Conservation (phyloP, 129 eudicot species). For the Gnaphalium uliginosum region DNA sequence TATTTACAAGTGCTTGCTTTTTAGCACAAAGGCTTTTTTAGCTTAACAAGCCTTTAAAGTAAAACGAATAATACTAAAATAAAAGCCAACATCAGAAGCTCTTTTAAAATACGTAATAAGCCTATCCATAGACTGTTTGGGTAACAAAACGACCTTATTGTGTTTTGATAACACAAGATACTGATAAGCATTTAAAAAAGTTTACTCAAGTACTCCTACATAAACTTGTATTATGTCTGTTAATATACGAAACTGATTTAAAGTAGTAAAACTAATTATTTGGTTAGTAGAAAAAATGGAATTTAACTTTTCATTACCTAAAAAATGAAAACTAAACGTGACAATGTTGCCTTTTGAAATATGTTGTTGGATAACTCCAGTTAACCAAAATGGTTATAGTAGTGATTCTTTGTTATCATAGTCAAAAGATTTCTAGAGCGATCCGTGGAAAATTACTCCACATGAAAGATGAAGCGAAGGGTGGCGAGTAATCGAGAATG, state of each 20-base stretch:
- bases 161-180: neutral
- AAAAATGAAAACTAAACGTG: neutral
- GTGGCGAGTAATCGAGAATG: conserved; percentile 15
- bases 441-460: neutral
- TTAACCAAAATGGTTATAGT: neutral
- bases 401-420: neutral
- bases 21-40: neutral
- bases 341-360: neutral
- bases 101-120: neutral
- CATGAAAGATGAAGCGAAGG: conserved; percentile 7
- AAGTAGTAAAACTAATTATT: neutral
- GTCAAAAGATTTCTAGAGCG: neutral
- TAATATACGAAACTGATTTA: neutral
- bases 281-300: neutral
- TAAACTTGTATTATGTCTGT: neutral
- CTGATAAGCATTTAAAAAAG: too few relatives aligned
- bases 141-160: neutral
- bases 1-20: neutral
- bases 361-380: neutral
- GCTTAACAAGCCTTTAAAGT: neutral
- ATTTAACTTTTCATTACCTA: neutral
- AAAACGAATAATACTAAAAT: too few relatives aligned
- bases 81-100: neutral
- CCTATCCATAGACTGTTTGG: neutral
- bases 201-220: neutral